Base-by-base conservation (phyloP, 306 rosid species). In the Hippophae rhamnoides region DNA sequence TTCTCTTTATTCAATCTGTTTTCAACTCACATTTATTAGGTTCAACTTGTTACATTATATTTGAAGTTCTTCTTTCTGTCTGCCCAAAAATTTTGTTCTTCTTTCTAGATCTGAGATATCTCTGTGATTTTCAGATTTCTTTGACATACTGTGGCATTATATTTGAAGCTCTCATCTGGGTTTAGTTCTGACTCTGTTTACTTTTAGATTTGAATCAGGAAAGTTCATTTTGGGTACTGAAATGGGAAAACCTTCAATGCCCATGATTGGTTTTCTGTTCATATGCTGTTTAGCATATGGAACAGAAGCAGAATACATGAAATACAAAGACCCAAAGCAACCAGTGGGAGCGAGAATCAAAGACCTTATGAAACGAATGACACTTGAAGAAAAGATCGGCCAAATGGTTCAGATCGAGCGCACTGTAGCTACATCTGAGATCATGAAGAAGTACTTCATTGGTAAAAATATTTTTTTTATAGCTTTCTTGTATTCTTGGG, bases 331-430 rank as follows among this genome's bases (percentile, higher is more conserved):
- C 38, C 86, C 94, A 58, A 83, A 85, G 13, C 74, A 62, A 71
- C 80, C 83, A 52, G 1, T 85, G 63, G 66, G 77, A 61, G 74
- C 47, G 43, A 79, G 96, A 81, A 74, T 85, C 80, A 74, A 26
- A 31, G 94, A 89, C 66, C 86, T 89, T 60, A 9, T 89, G 58
- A 70, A 57, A 0, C 64, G 84, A 56, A 88, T 88, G 96, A 76
- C 83, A 5, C 65, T 82, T 1, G 86, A 65, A 9, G 94, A 89
- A 48, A 89, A 89, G 77, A 81, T 89, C 41, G 96, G 96, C 38
- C 94, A 89, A 64, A 89, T 89, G 96, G 70, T 63, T 11, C 96
- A 89, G 86, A 66, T 89, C 73, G 96, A 89, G 68, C 83, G 96
- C 63, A 2, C 1, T 9, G 79, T 81, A 56, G 94, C 94, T 2